Evolutionary conservation across 768 basidiomycete species (phyloP), one percentile per base, ranked within the genome.

Genomic region (Cystofilobasidium macerans): DNA sequence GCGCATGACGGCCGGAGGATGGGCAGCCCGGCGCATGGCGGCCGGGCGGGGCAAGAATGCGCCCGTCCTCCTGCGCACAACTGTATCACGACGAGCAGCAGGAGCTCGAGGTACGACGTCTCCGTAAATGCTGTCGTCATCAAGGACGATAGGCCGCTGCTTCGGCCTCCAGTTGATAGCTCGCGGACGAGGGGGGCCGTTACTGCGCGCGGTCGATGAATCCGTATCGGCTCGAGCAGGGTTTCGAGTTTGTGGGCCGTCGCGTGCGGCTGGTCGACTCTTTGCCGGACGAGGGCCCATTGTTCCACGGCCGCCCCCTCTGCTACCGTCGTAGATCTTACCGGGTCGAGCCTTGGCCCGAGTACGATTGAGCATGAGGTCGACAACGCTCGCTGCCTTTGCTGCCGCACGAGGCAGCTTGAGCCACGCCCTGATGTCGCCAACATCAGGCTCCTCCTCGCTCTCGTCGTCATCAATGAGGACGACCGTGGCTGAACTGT

Each of bases 91-190:
- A 20, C 42, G 16, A 14, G 16, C 42, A 30, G 20, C 43, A 6
- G 45, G 32, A n/a, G 38, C 28, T 9, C 40, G 56, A 20, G 56
- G 35, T 9, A 45, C 73, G 20, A 57, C 62, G 7, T 69, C 69
- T 16, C 73, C 70, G 38, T 72, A 76, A 64, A 76, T 76, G 48
- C 70, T 68, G 22, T 72, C 66, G 61, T 76, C 74, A 48, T 72
- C 70, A 16, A 76, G 63, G 0, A 70, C 64, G 42, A 76, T 73
- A 20, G 59, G 65, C 20, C 64, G 56, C 22, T 32, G 22, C 42
- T 38, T 58, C 43, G 42, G 43, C 38, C 18, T 62, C 61, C 26
- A 48, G 57, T 26, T 14, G 53, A 32, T 28, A 30, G 42, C 57
- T 56, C 35, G 35, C 40, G 32, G 64, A n/a, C n/a, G n/a, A n/a